These are phyloP conservation scores for Sonneratia alba DNA, from an alignment of 345 rosid genomes.

Conservation along the genomic window DNA sequence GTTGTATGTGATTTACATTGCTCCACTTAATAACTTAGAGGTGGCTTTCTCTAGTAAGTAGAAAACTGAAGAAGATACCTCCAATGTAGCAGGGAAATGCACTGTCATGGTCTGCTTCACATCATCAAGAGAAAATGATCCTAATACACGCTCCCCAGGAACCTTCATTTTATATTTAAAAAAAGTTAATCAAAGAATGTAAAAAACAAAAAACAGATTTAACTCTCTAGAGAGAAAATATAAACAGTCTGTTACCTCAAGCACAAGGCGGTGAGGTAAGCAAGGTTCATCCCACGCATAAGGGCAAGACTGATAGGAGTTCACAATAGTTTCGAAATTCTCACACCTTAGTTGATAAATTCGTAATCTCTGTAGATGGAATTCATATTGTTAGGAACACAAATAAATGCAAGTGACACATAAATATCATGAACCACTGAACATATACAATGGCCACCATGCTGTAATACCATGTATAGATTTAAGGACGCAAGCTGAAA, in stretches of 20 bases:
- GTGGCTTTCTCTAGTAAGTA: neutral
- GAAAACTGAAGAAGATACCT: constrained; percentile 34
- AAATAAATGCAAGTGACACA: neutral
- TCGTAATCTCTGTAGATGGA: constrained; percentile 51
- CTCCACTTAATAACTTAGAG: neutral
- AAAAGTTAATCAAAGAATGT: neutral
- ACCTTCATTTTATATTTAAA: constrained; percentile 37
- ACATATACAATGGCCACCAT: constrained; percentile 1
- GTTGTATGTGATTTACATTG: neutral
- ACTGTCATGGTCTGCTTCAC: constrained; percentile 51
- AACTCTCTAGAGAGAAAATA: neutral
- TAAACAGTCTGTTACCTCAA: constrained; percentile 50
- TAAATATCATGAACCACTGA: neutral
- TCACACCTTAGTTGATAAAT: constrained; percentile 85
- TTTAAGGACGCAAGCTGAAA: neutral
- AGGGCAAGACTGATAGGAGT: constrained; percentile 69
- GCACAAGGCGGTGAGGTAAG: constrained; percentile 70
- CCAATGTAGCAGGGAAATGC: constrained; percentile 55
- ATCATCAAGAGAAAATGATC: constrained; percentile 74
- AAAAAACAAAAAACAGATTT: neutral
- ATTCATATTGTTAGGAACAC: neutral
- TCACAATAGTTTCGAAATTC: constrained; percentile 66
- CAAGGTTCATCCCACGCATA: constrained; percentile 99
- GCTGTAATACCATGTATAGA: neutral
- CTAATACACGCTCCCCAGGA: constrained; percentile 76